A percentile compares a stretch with the other conserved stretches of the same genome.
Evolutionary conservation across 2,329 filamentous ascomycete species (phyloP).

Genomic region (Venturia oleaginea): DNA sequence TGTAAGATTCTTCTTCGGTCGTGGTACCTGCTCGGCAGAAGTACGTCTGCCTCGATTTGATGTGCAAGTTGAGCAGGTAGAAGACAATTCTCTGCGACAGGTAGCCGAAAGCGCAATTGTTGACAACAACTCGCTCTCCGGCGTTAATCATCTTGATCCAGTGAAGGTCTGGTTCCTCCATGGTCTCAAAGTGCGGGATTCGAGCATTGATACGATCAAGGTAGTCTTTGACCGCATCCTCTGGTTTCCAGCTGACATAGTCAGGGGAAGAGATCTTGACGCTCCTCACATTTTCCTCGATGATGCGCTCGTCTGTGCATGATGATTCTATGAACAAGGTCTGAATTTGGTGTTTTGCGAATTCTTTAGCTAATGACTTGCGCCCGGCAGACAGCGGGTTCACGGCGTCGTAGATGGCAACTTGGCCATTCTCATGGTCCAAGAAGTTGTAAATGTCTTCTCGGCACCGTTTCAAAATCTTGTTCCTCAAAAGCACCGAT

Average conservation of each 20-base stretch:
- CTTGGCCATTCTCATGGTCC: slow-evolving; percentile 94
- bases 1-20: slow-evolving; percentile 83
- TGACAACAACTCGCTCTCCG: slow-evolving; percentile 84
- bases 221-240: slow-evolving; percentile 88
- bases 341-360: slow-evolving; percentile 93
- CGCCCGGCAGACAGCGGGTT: slow-evolving; percentile 81
- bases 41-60: slow-evolving; percentile 88
- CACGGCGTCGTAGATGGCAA: slow-evolving; percentile 97
- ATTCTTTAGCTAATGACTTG: slow-evolving; percentile 82
- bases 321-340: slow-evolving; percentile 95
- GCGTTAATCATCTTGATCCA: slow-evolving; percentile 99
- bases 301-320: slow-evolving; percentile 85
- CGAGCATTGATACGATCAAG: slow-evolving; percentile 80
- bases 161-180: slow-evolving; percentile 88
- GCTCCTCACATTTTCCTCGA: slow-evolving; percentile 91
- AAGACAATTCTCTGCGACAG: slow-evolving; percentile 96
- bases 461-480: slow-evolving; percentile 93
- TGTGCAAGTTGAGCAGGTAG: slow-evolving; percentile 94
- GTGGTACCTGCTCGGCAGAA: slow-evolving; percentile 83
- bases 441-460: slow-evolving; percentile 96
- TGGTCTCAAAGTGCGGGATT: slow-evolving; percentile 93
- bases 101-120: slow-evolving; percentile 95
- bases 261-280: slow-evolving; percentile 98
- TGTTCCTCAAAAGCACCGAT: slow-evolving; percentile 88
- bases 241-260: slow-evolving; percentile 85